phyloP scores from a whole-genome alignment of 2,329 filamentous ascomycete genomes.

The Clathrospora elynae region DNA sequence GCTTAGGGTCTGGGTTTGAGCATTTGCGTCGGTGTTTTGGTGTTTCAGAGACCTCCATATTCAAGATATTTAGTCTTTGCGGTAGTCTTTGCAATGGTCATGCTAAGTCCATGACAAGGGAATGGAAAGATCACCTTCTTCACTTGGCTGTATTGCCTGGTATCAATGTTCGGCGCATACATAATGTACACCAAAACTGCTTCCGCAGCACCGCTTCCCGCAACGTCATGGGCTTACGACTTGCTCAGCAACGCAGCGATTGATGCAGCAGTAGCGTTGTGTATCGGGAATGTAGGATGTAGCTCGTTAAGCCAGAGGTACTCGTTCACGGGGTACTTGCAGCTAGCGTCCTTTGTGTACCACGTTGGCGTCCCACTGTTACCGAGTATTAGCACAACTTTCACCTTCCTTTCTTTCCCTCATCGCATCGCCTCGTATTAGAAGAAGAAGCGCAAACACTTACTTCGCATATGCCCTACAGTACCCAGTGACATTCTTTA shows the following conservation, averaged over 20 bases:
- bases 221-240: no score
- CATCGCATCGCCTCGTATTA: neutral
- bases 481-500: constrained; percentile 62
- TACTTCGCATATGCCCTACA: constrained; percentile 61
- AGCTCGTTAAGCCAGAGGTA: constrained; percentile 69
- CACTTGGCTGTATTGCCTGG: no score
- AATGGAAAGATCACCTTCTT: no score
- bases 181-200: no score
- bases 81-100: no score
- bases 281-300: constrained; percentile 68
- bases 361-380: constrained; percentile 46
- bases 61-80: no score
- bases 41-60: no score
- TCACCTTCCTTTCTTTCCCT: neutral
- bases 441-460: constrained; percentile 15
- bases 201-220: no score
- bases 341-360: constrained; percentile 51
- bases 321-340: constrained; percentile 62
- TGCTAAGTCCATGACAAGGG: no score
- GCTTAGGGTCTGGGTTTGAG: no score
- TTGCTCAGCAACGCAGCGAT: constrained; percentile 31
- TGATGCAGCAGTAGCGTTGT: constrained; percentile 62
- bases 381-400: constrained; percentile 9
- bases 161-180: no score
- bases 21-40: no score